phyloP scores from a whole-genome alignment of 805 yeast genomes.

The Lipomyces starkeyi region DNA sequence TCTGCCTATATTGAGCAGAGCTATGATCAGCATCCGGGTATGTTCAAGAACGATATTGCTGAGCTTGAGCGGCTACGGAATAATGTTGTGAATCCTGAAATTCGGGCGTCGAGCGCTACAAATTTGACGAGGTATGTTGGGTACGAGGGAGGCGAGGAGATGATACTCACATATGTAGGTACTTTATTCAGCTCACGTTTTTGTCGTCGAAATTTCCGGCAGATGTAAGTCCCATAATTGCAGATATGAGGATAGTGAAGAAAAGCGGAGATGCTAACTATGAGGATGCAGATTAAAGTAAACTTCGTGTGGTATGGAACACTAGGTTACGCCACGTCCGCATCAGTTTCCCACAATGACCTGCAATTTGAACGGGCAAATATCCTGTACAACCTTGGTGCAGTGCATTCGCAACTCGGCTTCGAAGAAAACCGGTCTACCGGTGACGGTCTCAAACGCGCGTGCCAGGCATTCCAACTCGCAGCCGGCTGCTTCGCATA shows the following conservation, averaged over 20 bases:
- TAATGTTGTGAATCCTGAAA: constrained; percentile 48
- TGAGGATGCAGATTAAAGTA: constrained; percentile 41
- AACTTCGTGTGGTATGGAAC: constrained; percentile 78
- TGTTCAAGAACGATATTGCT: constrained; percentile 46
- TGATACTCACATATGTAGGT: constrained; percentile 46
- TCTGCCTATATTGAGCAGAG: constrained; percentile 51
- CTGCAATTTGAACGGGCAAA: constrained; percentile 66
- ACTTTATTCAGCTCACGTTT: constrained; percentile 54
- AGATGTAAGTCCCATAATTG: constrained; percentile 48
- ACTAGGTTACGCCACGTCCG: constrained; percentile 60
- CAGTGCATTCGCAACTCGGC: constrained; percentile 65
- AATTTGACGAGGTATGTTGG: constrained; percentile 19
- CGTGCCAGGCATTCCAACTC: constrained; percentile 69
- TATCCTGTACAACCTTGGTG: constrained; percentile 70
- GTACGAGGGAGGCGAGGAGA: neutral
- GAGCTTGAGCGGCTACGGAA: constrained; percentile 55
- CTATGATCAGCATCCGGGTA: constrained; percentile 48
- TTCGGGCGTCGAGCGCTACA: constrained; percentile 48
- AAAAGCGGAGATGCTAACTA: constrained; percentile 2
- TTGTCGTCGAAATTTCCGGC: constrained; percentile 66
- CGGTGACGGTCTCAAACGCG: constrained; percentile 62
- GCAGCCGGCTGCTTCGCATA: constrained; percentile 71
- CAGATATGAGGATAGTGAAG: neutral
- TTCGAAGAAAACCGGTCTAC: constrained; percentile 51
- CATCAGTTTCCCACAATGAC: constrained; percentile 54